These are phyloP conservation scores for Schizophyllum commune DNA, from an alignment of 1,284 basidiomycete species.

Conservation along the genomic window DNA sequence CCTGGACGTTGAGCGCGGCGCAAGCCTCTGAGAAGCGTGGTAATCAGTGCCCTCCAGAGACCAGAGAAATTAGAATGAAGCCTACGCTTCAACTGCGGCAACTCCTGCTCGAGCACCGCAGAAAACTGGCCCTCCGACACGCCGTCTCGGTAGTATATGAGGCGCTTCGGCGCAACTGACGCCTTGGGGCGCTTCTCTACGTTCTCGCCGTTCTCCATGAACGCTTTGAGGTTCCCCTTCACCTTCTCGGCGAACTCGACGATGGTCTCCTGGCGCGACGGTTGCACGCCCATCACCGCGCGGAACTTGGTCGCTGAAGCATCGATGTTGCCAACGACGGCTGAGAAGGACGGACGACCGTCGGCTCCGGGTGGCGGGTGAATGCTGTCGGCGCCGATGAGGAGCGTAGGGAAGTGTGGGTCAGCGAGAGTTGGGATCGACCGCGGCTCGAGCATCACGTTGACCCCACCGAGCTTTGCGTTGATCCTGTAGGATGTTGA, in stretches of 20 bases:
- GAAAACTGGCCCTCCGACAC: conserved; percentile 76
- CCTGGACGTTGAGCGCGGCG: conserved; percentile 40
- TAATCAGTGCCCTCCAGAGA: conserved; percentile 1
- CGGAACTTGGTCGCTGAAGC: conserved; percentile 50
- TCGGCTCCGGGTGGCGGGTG: conserved; percentile 70
- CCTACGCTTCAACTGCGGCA: conserved; percentile 49
- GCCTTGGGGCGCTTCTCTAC: conserved; percentile 42
- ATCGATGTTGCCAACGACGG: conserved; percentile 70
- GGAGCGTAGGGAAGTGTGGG: conserved; percentile 62
- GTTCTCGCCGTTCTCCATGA: conserved; percentile 42
- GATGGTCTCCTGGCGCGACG: conserved; percentile 67
- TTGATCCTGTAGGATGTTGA: conserved; percentile 47
- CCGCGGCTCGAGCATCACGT: conserved; percentile 58
- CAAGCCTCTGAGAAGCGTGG: conserved; percentile 42
- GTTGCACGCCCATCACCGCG: conserved; percentile 55
- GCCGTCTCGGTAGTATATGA: conserved; percentile 72
- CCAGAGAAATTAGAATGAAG: neutral
- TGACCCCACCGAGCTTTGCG: conserved; percentile 77
- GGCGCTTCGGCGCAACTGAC: conserved; percentile 45
- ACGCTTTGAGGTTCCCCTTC: conserved; percentile 47
- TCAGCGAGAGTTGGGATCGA: conserved; percentile 59
- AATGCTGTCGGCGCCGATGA: conserved; percentile 72
- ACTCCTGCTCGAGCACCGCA: conserved; percentile 55
- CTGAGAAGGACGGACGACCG: conserved; percentile 67
- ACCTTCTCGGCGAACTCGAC: conserved; percentile 59